Evolutionary conservation across 768 basidiomycete genomes (phyloP).

Genomic region (Pisolithus sp.): DNA sequence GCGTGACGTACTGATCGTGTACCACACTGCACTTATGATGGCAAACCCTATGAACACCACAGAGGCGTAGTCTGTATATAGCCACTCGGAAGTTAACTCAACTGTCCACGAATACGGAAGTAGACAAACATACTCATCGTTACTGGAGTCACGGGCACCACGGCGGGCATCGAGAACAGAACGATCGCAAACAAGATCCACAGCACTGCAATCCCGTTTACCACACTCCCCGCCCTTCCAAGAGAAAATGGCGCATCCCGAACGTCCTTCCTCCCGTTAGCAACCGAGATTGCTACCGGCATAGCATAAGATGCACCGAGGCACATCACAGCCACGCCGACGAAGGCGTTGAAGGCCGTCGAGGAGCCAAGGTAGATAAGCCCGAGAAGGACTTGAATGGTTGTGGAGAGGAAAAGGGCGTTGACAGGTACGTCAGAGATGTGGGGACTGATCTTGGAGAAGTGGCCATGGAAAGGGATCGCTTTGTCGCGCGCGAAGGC

Average conservation of each 20-base stretch:
- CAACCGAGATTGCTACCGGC: slow-evolving; percentile 50
- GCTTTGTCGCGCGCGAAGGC: slow-evolving; percentile 64
- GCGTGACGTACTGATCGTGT: slow-evolving; percentile 42
- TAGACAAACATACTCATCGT: slow-evolving; percentile 39
- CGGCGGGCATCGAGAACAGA: slow-evolving; percentile 63
- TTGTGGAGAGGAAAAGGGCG: slow-evolving; percentile 53
- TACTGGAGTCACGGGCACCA: slow-evolving; percentile 44
- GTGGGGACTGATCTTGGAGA: slow-evolving; percentile 39
- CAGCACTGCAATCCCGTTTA: slow-evolving; percentile 49
- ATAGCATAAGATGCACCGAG: slow-evolving; percentile 59
- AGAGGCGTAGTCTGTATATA: slow-evolving; percentile 51
- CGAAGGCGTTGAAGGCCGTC: slow-evolving; percentile 63
- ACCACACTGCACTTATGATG: slow-evolving; percentile 54
- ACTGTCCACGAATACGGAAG: not conserved
- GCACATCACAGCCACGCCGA: slow-evolving; percentile 61
- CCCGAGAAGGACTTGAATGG: slow-evolving; percentile 53
- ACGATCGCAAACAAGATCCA: slow-evolving; percentile 60
- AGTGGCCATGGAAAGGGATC: slow-evolving; percentile 46
- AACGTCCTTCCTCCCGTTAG: slow-evolving; percentile 38
- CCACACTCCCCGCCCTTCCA: slow-evolving; percentile 37
- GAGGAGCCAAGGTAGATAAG: slow-evolving; percentile 57
- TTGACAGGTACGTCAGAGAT: slow-evolving; percentile 49
- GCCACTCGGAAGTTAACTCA: not conserved
- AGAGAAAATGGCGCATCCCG: slow-evolving; percentile 45
- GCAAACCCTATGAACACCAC: slow-evolving; percentile 63